Evolutionary conservation across 805 yeast species (phyloP).

Genomic region (Kazachstania taianensis): DNA sequence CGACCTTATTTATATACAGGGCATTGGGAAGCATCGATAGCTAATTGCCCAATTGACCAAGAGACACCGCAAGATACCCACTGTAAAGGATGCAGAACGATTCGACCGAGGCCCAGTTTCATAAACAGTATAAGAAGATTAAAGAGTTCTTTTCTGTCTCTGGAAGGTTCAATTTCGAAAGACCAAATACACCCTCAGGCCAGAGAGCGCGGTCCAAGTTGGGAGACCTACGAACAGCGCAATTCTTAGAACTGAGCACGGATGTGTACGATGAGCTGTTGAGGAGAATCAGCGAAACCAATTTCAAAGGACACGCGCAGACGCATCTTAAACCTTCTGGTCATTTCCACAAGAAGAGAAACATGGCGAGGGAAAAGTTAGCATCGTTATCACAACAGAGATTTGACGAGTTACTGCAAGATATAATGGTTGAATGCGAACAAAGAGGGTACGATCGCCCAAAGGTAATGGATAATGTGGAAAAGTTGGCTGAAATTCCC

Average conservation of each 20-base stretch:
- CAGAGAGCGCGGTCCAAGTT: slow-evolving; percentile 77
- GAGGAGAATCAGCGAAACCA: slow-evolving; percentile 53
- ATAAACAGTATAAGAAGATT: neutral
- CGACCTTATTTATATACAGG: too few species aligned
- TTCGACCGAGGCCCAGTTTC: too few species aligned
- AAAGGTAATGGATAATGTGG: neutral
- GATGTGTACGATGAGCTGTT: slow-evolving; percentile 90
- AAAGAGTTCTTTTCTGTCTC: slow-evolving; percentile 2
- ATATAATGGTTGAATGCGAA: slow-evolving; percentile 77
- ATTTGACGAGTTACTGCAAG: slow-evolving; percentile 82
- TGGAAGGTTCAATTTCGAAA: neutral
- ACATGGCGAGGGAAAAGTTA: slow-evolving; percentile 86
- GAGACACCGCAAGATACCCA: too few species aligned
- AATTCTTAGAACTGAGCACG: slow-evolving; percentile 81
- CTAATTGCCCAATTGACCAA: too few species aligned
- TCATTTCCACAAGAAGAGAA: slow-evolving; percentile 84
- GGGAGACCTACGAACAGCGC: slow-evolving; percentile 65
- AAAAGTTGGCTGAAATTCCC: neutral
- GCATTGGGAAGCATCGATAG: too few species aligned
- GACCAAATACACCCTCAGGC: neutral
- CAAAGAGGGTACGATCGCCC: slow-evolving; percentile 42
- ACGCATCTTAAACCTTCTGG: neutral
- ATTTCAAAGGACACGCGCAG: neutral
- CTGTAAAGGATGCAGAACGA: too few species aligned
- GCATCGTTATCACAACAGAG: slow-evolving; percentile 70